These are phyloP conservation scores for Hapsidospora chrysogenum DNA, from an alignment of 495 filamentous ascomycete species.

Conservation along the genomic window DNA sequence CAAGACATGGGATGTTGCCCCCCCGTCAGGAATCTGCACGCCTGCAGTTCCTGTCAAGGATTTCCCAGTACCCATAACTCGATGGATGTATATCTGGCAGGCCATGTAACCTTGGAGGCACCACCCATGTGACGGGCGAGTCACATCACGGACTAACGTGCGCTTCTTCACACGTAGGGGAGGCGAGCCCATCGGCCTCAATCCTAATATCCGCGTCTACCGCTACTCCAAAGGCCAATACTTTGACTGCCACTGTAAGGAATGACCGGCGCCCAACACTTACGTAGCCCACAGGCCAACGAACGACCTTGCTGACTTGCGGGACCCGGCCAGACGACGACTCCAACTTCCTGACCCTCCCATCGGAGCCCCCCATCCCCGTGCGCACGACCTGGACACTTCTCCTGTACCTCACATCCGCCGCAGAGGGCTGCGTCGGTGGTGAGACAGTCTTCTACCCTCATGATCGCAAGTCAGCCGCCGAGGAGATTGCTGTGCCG, in stretches of 20 bases:
- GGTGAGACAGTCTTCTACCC: slow-evolving; percentile 92
- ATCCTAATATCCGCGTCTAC: slow-evolving; percentile 82
- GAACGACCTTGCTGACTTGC: neutral
- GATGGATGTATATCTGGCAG: no score
- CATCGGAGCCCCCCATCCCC: slow-evolving; percentile 24
- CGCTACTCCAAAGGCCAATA: slow-evolving; percentile 79
- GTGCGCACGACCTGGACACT: slow-evolving; percentile 86
- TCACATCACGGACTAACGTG: no score
- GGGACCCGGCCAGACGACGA: slow-evolving; percentile 47
- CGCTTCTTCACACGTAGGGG: no score
- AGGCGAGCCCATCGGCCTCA: slow-evolving; percentile 70
- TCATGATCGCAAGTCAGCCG: slow-evolving; percentile 38
- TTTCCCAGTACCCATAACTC: no score
- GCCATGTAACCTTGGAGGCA: no score
- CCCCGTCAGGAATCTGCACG: no score
- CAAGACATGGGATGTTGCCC: neutral
- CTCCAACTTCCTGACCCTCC: slow-evolving; percentile 47
- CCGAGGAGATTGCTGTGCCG: slow-evolving; percentile 45
- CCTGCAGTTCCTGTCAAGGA: no score
- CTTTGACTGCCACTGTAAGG: slow-evolving; percentile 75
- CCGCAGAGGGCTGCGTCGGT: slow-evolving; percentile 48
- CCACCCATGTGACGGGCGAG: no score
- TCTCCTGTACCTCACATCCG: slow-evolving; percentile 68
- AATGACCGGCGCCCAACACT: no score
- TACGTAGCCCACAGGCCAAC: neutral